Conservation (phyloP, 805 yeast genomes). For the Diddensiella transvaalensis region DNA sequence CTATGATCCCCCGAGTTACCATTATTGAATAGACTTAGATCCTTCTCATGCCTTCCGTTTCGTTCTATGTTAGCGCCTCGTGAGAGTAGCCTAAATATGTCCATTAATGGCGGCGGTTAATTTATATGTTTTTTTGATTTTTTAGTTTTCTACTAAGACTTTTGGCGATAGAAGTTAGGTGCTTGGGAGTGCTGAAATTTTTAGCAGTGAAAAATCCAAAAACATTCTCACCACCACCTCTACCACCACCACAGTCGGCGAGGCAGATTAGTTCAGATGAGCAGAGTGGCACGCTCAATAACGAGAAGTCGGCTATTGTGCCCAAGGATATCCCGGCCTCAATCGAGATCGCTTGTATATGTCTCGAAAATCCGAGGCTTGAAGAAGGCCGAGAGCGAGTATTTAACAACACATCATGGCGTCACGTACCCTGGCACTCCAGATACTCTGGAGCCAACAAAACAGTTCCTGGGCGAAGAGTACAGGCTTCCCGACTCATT, state of each 20-base stretch:
- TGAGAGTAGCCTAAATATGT: conserved; percentile 77
- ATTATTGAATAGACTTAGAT: conserved; percentile 26
- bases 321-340: background rate
- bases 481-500: conserved; percentile 57
- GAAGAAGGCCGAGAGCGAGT: conserved; percentile 64
- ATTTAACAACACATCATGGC: conserved; percentile 45
- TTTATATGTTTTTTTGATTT: background rate
- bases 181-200: too few relatives aligned
- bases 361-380: conserved; percentile 65
- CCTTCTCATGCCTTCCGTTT: conserved; percentile 42
- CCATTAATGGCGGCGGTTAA: conserved; percentile 49
- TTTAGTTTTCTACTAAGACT: too few relatives aligned
- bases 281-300: background rate
- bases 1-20: conserved; percentile 32
- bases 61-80: conserved; percentile 81
- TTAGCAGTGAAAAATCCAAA: background rate
- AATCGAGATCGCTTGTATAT: conserved; percentile 33
- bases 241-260: too few relatives aligned
- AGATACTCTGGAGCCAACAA: conserved; percentile 47
- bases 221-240: too few relatives aligned
- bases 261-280: too few relatives aligned
- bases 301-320: background rate
- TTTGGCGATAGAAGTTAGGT: too few relatives aligned
- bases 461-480: conserved; percentile 46
- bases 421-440: conserved; percentile 50